phyloP scores from a whole-genome alignment of 2,329 filamentous ascomycete species.

The Orbilia brochopaga region DNA sequence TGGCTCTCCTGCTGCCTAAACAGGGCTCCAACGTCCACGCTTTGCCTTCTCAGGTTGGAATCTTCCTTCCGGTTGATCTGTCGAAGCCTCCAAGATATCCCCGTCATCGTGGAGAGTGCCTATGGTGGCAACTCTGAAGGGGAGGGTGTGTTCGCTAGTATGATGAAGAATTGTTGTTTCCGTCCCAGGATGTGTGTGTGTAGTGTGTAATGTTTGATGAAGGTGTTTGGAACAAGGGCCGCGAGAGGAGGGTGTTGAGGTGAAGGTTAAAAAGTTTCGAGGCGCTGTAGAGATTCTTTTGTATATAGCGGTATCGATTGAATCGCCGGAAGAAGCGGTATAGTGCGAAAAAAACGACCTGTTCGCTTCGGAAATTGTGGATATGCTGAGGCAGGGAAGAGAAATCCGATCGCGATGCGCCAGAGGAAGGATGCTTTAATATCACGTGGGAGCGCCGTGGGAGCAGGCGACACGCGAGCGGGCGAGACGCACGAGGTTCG shows the following conservation, averaged over 20 bases:
- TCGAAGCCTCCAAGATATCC: slow-evolving; percentile 48
- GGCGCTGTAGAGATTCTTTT: neutral
- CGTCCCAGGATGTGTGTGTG: neutral
- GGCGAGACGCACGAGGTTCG: neutral
- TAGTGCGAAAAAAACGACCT: neutral
- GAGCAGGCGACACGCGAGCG: slow-evolving; percentile 7
- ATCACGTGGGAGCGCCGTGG: neutral
- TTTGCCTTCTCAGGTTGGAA: slow-evolving; percentile 39
- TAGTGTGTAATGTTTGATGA: neutral
- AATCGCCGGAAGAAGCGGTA: neutral
- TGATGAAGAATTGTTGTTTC: too few relatives aligned
- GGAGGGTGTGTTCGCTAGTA: neutral
- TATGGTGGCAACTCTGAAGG: slow-evolving; percentile 5
- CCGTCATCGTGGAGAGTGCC: slow-evolving; percentile 39
- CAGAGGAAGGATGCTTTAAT: neutral
- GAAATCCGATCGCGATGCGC: slow-evolving; percentile 3
- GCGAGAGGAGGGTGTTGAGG: neutral
- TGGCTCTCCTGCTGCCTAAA: slow-evolving; percentile 48
- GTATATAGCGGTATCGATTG: neutral
- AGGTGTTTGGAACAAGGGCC: neutral
- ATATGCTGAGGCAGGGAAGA: neutral
- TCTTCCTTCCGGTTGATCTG: slow-evolving; percentile 37
- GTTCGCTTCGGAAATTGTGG: neutral
- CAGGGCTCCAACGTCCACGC: slow-evolving; percentile 46
- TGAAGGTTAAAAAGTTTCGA: neutral